These are phyloP conservation scores for Butyriboletus loyo DNA, from an alignment of 768 basidiomycete species.

Conservation along the genomic window DNA sequence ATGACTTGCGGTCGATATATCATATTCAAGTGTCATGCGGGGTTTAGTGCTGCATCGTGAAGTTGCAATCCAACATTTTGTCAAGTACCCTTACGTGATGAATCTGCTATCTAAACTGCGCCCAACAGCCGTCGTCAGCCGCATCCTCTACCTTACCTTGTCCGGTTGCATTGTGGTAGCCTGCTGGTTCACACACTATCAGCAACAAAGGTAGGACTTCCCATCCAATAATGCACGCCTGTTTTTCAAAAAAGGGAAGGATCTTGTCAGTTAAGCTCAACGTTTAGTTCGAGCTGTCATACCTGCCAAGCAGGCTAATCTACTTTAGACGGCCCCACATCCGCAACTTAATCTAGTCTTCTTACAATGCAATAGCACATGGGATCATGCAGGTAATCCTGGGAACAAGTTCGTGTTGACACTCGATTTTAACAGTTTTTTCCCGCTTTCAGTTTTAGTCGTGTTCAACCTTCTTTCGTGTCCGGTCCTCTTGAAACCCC, in stretches of 20 bases:
- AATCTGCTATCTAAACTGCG: conserved; percentile 5
- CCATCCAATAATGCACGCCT: neutral
- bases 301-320: neutral
- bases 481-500: neutral
- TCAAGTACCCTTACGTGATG: conserved; percentile 15
- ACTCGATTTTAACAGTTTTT: conserved; percentile 6
- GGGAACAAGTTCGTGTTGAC: conserved; percentile 7
- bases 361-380: neutral
- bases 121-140: neutral
- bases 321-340: neutral
- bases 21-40: neutral
- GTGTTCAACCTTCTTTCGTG: neutral
- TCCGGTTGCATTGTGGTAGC: neutral
- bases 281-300: conserved; percentile 3
- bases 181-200: neutral
- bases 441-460: conserved; percentile 13
- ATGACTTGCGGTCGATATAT: neutral
- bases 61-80: conserved; percentile 8
- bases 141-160: neutral
- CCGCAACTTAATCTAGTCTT: conserved; percentile 9
- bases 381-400: conserved; percentile 16
- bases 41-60: conserved; percentile 1
- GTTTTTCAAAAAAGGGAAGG: neutral
- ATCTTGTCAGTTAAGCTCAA: conserved; percentile 9
- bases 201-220: neutral